Evolutionary conservation across 2,329 filamentous ascomycete genomes (phyloP).

Genomic region (Epichloe scottii): DNA sequence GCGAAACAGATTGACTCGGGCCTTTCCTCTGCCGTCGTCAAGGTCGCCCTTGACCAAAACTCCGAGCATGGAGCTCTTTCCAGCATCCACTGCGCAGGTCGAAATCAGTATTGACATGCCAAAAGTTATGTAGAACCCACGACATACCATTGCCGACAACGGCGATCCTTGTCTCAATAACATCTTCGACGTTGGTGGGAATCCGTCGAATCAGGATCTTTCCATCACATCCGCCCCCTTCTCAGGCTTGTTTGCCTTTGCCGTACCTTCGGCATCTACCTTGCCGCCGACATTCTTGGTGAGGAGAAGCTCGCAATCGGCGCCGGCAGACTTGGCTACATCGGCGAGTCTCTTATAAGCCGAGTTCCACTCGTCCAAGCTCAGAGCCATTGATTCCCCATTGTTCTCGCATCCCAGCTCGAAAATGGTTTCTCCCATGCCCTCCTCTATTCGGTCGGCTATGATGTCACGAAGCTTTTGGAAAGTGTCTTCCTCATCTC

Average conservation of each 20-base stretch:
- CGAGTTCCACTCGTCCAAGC: slow-evolving; percentile 59
- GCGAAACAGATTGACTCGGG: slow-evolving; percentile 87
- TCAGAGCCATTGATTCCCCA: slow-evolving; percentile 72
- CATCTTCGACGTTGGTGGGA: slow-evolving; percentile 65
- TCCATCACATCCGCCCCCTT: slow-evolving; percentile 66
- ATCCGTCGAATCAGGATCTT: slow-evolving; percentile 73
- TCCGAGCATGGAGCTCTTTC: slow-evolving; percentile 91
- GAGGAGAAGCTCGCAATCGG: slow-evolving; percentile 70
- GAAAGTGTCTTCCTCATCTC: slow-evolving; percentile 45
- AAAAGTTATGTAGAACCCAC: too few species aligned
- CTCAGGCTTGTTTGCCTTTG: slow-evolving; percentile 30
- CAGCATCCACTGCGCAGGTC: slow-evolving; percentile 60
- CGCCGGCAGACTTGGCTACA: slow-evolving; percentile 51
- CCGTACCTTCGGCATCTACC: slow-evolving; percentile 52
- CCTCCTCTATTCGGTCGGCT: slow-evolving; percentile 60
- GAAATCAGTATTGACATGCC: background rate
- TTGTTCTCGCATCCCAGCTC: slow-evolving; percentile 87
- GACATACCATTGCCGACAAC: slow-evolving; percentile 79
- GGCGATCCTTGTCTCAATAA: slow-evolving; percentile 91
- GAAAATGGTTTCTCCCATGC: slow-evolving; percentile 79
- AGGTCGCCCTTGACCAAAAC: slow-evolving; percentile 91
- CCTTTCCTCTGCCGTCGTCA: slow-evolving; percentile 87
- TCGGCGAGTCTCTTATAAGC: slow-evolving; percentile 54
- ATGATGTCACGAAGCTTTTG: slow-evolving; percentile 54
- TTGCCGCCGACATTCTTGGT: slow-evolving; percentile 82